Base-by-base conservation (phyloP, 352 stramenopile species). In the Globisporangium lucens region DNA sequence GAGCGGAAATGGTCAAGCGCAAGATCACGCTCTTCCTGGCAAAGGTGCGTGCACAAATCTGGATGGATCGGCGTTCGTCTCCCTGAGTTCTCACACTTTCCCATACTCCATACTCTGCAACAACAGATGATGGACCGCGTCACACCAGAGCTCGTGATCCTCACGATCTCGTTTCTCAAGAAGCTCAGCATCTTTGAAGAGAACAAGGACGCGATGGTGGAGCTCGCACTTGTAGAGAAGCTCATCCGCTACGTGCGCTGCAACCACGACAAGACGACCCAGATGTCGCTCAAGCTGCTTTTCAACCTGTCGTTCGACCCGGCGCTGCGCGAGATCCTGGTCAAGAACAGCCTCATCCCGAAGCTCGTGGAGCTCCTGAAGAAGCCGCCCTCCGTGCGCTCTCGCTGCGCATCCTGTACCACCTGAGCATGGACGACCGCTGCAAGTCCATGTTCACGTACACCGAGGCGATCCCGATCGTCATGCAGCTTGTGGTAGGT, bases 291-390 rank as follows among this genome's bases (percentile, higher is more conserved):
- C 22, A 94, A 95, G 61, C 74, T 98, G 53, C 71, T 98, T 17
- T 98, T 98, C 80, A 99, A 99, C 66, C 68, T 99, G 57, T 98
- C 91, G 12, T 99, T 98, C 72, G 91, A 99, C 68, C 73, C 85
- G 22, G 75, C 80, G 30, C 77, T 96, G 22, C 82, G 89, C 8
- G 90, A 96, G 71, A 72, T 95, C 49, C 86, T 97, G 63, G 87
- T 97, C 38, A 87, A 93, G 51, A 87, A 90, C 75, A 92, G 87
- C 24, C 76, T 98, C 9, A 95, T 98, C 58, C 90, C 87, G 29
- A 97, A 96, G 63, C 89, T 99, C 30, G 89, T 98, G 29, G 84
- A 97, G 57, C 71, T 98, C 35, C 80, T 98, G 68, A 98, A 98
- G 78, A 95, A 98, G 57, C 83, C 90, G 22, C 88, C 85, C 0